These are phyloP conservation scores for Cymodocea nodosa DNA, from an alignment of 116 monocot species.

Conservation along the genomic window DNA sequence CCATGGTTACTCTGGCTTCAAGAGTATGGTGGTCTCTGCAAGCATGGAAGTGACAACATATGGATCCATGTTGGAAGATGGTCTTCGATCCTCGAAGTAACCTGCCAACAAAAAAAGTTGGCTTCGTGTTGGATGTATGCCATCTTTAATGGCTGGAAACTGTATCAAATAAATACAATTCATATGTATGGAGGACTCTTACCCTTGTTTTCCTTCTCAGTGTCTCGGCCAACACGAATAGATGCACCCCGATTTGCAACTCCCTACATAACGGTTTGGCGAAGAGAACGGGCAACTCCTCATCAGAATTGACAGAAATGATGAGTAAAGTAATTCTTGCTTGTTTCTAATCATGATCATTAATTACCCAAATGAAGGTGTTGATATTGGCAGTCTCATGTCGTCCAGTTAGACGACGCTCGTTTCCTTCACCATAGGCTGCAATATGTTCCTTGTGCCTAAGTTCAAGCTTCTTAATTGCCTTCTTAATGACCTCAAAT, in stretches of 20 bases:
- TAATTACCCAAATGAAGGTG: slow-evolving; percentile 64
- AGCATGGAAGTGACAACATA: slow-evolving; percentile 71
- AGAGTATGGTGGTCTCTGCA: slow-evolving; percentile 60
- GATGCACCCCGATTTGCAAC: slow-evolving; percentile 86
- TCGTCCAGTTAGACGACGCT: slow-evolving; percentile 58
- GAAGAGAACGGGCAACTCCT: too few species aligned
- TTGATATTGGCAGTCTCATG: slow-evolving; percentile 89
- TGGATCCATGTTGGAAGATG: slow-evolving; percentile 86
- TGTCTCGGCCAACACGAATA: slow-evolving; percentile 76
- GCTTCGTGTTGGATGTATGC: too few species aligned
- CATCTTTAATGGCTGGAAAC: too few species aligned
- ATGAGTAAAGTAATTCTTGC: too few species aligned
- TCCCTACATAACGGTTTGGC: slow-evolving; percentile 10
- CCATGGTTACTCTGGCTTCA: neutral
- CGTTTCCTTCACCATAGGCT: slow-evolving; percentile 71
- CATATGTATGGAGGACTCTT: neutral
- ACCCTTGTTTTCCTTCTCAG: slow-evolving; percentile 77
- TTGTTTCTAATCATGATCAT: neutral
- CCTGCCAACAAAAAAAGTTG: slow-evolving; percentile 13
- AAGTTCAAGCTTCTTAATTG: slow-evolving; percentile 59
- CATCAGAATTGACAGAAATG: too few species aligned
- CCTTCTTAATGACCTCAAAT: slow-evolving; percentile 58
- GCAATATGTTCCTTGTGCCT: slow-evolving; percentile 77
- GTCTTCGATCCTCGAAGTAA: slow-evolving; percentile 74
- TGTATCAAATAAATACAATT: too few species aligned